These are phyloP conservation scores for Marsdenia floribunda DNA, from an alignment of 257 asterid species.

Conservation along the genomic window DNA sequence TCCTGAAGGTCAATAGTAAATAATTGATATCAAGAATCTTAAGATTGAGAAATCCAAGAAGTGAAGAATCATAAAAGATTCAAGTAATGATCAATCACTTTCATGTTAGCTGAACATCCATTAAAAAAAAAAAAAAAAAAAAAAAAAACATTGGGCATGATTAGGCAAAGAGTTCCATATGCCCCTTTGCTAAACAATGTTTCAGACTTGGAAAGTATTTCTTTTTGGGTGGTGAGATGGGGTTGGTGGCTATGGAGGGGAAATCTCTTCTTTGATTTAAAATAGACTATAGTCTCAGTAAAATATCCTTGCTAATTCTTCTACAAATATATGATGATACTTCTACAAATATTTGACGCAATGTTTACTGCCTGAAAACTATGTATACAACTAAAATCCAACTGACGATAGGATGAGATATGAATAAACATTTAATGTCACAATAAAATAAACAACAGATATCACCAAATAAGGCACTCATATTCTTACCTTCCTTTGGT, in stretches of 20 bases:
- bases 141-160: neutral
- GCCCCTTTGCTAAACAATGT: neutral
- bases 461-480: neutral
- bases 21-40: neutral
- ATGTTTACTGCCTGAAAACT: neutral
- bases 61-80: neutral
- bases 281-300: neutral
- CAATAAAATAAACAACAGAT: neutral
- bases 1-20: slow-evolving; percentile 40
- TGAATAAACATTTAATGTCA: neutral
- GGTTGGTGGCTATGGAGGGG: neutral
- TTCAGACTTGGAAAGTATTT: neutral
- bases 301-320: neutral
- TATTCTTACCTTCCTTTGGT: slow-evolving; percentile 45
- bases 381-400: neutral
- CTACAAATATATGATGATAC: neutral
- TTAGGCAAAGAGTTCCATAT: neutral
- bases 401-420: neutral
- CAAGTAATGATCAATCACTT: neutral
- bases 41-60: neutral
- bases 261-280: neutral
- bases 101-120: neutral
- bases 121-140: too few relatives aligned
- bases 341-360: neutral
- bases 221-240: too few relatives aligned